Base-by-base conservation (phyloP, 2,329 filamentous ascomycete species). In the Sporothrix humicola region DNA sequence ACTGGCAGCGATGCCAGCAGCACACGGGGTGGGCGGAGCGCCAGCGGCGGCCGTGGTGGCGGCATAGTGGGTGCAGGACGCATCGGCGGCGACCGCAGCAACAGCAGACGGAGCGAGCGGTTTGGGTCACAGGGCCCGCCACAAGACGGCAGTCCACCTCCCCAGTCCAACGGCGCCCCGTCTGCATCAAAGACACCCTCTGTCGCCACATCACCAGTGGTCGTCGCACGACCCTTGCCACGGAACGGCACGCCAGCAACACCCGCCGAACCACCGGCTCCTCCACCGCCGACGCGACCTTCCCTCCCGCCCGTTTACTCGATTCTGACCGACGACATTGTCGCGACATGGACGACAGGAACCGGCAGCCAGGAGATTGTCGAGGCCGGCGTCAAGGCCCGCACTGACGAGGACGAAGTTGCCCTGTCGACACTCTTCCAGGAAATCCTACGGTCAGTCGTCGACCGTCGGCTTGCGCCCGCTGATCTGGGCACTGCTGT, bases 391-490 rank as follows among this genome's bases (percentile, higher is more conserved):
- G 81, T 87, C 59, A 85, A 90, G 77, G 90, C 91, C 66, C 88
- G 90, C 77, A 83, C 88, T 50, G 87, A 92, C 76, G 89, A 92
- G 77, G 91, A 97, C 79, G 84, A 88, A 8, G 85, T 91, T 63
- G 88, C 90, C 73, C 84, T 97, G 52, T 90, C 91, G 44, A 87
- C 87, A 15, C 84, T 97, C 26, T 94, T 95, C 77, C 93, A 97
- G 82, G 96, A 99, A 81, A 88, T 98, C 52, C 88, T 96, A 50
- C 90, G 91, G 75, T 90, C 93, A 48, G 90, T 91, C 20, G 83
- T 97, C 13, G 91, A 94, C 78, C 87, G 86, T 58, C 88, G 90
- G 68, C 82, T 98, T 63, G 85, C 88, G 54, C 85, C 93, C 2
- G 80, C 82, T 6, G 92, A 95, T 78, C 91, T 93, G 66, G 95